Base-by-base conservation (phyloP, 2,329 filamentous ascomycete species). In the Colletotrichum horii region DNA sequence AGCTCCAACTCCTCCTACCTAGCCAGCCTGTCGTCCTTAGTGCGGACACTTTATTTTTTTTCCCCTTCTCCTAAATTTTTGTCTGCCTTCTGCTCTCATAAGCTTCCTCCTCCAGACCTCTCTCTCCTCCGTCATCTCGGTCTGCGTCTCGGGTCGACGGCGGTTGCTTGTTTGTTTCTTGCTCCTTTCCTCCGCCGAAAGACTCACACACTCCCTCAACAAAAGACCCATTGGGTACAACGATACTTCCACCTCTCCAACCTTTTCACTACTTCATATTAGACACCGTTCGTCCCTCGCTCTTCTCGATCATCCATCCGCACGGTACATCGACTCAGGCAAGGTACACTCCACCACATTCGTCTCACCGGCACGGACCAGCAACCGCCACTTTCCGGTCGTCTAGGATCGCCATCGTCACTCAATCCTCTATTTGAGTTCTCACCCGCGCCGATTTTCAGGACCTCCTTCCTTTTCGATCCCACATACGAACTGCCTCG, bases 81-180 rank as follows among this genome's bases (percentile, higher is more conserved):
- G 36, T 26, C 38, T 66, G 93, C 92, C 26, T 67, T n/a, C 65
- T 67, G 26, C 62, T 34, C 89, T 86, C 70, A 89, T 91, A 4
- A 94, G 84, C 1, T 86, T 79, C 62, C 86, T 87, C 4, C 85
- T 90, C 93, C 93, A 95, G 0, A 95, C 91, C 74, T 91, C 90
- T 94, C 93, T 22, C 22, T 58, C 62, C 16, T 66, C 38, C 36
- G 24, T 15, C 52, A 58, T 19, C 52, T 58, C 30, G 22, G 22
- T 58, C 32, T 30, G 43, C 56, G 28, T 62, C 36, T 62, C 30
- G 68, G 60, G 60, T 66, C 55, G 52, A 58, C 64, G 28, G 55
- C 24, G 16, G 28, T 65, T 72, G 73, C 38, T 64, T 61, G n/a
- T 26, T 67, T 22, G 22, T 43, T 28, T 48, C 36, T n/a, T 48